phyloP scores from a whole-genome alignment of 352 stramenopile genomes.

The Thalassiosira livingstoniorum region DNA sequence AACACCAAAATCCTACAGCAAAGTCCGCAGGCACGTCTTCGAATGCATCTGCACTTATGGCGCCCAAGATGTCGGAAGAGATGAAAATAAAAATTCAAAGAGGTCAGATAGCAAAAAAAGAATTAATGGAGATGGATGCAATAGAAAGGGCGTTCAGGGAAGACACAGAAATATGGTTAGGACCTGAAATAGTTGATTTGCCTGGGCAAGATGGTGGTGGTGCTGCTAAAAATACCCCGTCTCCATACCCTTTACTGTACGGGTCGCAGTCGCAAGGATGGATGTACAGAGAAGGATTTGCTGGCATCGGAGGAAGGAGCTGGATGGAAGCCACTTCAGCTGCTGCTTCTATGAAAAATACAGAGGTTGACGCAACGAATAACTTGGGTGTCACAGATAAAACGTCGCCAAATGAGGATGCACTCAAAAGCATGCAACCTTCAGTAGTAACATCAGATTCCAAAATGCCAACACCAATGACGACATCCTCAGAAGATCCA shows the following conservation, averaged over 20 bases:
- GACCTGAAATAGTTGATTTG: neutral
- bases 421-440: too few relatives aligned
- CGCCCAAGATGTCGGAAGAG: neutral
- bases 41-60: neutral
- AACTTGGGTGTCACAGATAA: too few relatives aligned
- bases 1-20: neutral
- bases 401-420: too few relatives aligned
- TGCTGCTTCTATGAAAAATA: too few relatives aligned
- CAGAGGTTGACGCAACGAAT: neutral
- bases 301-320: slow-evolving; percentile 32
- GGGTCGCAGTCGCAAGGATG: slow-evolving; percentile 28
- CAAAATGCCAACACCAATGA: too few relatives aligned
- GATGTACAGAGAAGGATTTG: slow-evolving; percentile 51
- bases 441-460: too few relatives aligned
- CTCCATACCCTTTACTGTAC: slow-evolving; percentile 6
- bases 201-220: neutral
- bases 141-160: slow-evolving; percentile 44
- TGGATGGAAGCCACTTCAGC: slow-evolving; percentile 38
- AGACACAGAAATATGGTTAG: slow-evolving; percentile 38
- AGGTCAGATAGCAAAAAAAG: slow-evolving; percentile 29
- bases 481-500: neutral
- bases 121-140: slow-evolving; percentile 43
- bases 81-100: slow-evolving; percentile 40
- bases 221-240: slow-evolving; percentile 7
- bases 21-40: neutral